Conservation (phyloP, 169 alveolate species). For the Babesia gibsoni region DNA sequence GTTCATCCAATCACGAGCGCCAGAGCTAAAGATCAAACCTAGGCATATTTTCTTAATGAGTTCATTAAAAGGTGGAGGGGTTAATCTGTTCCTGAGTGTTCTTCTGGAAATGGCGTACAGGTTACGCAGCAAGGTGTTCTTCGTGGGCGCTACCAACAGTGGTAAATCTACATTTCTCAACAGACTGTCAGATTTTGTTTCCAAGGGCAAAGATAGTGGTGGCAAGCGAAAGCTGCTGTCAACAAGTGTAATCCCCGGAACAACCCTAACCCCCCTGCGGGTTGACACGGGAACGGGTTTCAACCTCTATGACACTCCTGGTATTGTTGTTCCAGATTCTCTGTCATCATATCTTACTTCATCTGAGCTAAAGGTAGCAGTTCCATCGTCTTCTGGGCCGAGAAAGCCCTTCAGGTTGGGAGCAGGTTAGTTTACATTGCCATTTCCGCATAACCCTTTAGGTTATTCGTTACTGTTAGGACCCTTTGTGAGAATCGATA, state of each 20-base stretch:
- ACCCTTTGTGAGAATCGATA: constrained; percentile 48
- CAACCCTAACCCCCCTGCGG: constrained; percentile 67
- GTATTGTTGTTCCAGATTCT: constrained; percentile 68
- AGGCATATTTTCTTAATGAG: constrained; percentile 50
- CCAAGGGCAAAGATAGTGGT: neutral
- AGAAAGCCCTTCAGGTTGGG: constrained; percentile 11
- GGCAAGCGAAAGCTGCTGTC: constrained; percentile 32
- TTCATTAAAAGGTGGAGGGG: constrained; percentile 31
- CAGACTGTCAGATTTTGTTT: constrained; percentile 3
- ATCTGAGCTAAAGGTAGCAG: constrained; percentile 51
- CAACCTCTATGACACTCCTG: constrained; percentile 76
- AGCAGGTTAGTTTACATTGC: constrained; percentile 15
- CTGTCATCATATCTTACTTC: constrained; percentile 62
- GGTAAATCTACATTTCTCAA: constrained; percentile 61
- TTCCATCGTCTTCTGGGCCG: constrained; percentile 17
- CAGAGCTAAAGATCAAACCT: constrained; percentile 16
- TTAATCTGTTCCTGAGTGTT: constrained; percentile 41
- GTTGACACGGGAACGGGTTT: constrained; percentile 59
- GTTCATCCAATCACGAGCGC: constrained; percentile 17
- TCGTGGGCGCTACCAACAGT: constrained; percentile 58
- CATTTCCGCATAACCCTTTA: neutral
- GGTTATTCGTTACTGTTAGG: constrained; percentile 52
- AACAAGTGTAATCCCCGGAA: constrained; percentile 75
- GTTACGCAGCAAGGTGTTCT: constrained; percentile 36
- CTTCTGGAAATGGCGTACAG: constrained; percentile 17